Evolutionary conservation across 164 flowering plant genomes (phyloP), one percentile per base, ranked within the genome.

Genomic region (Hamamelis virginiana): DNA sequence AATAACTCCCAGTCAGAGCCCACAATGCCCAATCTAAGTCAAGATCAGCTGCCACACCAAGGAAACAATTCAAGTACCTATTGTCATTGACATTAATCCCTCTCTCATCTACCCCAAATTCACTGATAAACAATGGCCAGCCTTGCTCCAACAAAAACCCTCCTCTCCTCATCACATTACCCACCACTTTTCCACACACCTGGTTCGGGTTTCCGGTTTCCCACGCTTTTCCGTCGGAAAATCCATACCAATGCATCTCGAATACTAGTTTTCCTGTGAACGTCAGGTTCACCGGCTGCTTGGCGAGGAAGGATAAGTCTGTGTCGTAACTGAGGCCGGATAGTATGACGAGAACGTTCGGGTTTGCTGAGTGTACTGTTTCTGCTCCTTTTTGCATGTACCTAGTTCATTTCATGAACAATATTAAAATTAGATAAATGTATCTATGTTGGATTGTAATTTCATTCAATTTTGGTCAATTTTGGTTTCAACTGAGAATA

Each of bases 301-400:
- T 73, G 0, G 16, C 64, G 1, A 90, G 74, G 77, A 90, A 94
- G 1, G 83, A 78, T 0, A 94, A 68, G 71, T 90, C 94, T 18
- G 60, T 81, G 80, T 86, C 94, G 70, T 59, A 94, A 27, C 62
- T 78, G 22, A 91, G 69, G 19, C 97, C 98, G 0, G 97, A 91
- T 23, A 91, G 80, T 13, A 94, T 88, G 8, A 91, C 86, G 0
- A 94, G 83, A 66, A 87, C 78, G 43, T 90, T 57, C 11, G 97
- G 91, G 72, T 91, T 94, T 1, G 92, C 91, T 10, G 85, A 62
- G 68, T 94, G 98, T 69, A 91, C 94, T 45, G 92, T 89, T 79
- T 91, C 98, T 2, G 97, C 98, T 56, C 97, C 97, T 76, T 52
- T 57, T 67, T 84, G 89, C 98, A 91, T 91, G 81, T 84, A 90